Percentiles rank a stretch among this genome's conserved stretches.
Conservation (phyloP, 495 filamentous ascomycete genomes). For the Hypomontagnella submonticulosa region DNA sequence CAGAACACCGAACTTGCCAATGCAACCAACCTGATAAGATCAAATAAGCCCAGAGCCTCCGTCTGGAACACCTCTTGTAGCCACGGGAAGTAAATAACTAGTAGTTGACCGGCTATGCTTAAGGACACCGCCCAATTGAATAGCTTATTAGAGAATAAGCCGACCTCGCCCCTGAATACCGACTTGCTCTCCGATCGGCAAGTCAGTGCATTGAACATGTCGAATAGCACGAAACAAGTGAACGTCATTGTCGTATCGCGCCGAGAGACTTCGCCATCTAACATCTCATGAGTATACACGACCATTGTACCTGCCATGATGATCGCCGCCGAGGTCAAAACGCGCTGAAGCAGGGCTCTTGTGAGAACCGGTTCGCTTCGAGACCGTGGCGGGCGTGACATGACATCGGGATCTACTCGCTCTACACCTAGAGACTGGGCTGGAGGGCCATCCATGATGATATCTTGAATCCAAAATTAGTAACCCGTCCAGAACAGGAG, state of each 20-base stretch:
- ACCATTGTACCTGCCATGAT: conserved; percentile 93
- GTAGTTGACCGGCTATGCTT: conserved; percentile 83
- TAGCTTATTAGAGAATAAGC: conserved; percentile 84
- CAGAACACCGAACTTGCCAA: conserved; percentile 92
- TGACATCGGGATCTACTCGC: conserved; percentile 92
- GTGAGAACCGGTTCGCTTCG: conserved; percentile 89
- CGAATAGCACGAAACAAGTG: conserved; percentile 97
- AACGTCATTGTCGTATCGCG: conserved; percentile 99
- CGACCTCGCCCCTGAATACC: conserved; percentile 84
- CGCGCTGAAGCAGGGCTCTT: conserved; percentile 78
- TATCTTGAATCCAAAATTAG: conserved; percentile 68
- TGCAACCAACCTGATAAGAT: conserved; percentile 75
- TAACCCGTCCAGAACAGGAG: background rate
- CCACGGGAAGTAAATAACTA: conserved; percentile 93
- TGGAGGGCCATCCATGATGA: conserved; percentile 98
- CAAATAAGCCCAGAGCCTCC: conserved; percentile 77
- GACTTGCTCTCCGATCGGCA: conserved; percentile 94
- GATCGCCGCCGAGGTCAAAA: conserved; percentile 85
- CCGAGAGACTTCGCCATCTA: conserved; percentile 81
- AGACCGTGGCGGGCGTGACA: conserved; percentile 88
- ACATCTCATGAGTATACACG: conserved; percentile 91
- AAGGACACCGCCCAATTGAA: conserved; percentile 94
- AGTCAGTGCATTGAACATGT: conserved; percentile 97
- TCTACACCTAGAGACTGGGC: conserved; percentile 98
- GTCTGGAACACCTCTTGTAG: conserved; percentile 96